Base-by-base conservation (phyloP, 306 rosid genomes). In the Vicia faba region DNA sequence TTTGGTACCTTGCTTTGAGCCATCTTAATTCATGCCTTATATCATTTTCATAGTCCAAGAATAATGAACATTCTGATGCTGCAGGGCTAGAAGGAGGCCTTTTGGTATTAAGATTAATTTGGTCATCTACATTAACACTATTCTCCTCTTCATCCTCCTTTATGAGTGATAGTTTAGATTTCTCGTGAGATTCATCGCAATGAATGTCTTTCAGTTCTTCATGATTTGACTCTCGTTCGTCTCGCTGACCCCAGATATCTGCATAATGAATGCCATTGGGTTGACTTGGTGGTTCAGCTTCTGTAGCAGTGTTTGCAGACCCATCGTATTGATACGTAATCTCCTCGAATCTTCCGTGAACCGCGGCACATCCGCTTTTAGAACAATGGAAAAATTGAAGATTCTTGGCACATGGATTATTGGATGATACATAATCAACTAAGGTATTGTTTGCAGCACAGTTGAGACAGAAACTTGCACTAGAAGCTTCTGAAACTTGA, bases 1-100 rank as follows among this genome's bases (percentile, higher is more conserved):
- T 72, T 79, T 95, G 97, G 80, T 88, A 95, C 71, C 81, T 95
- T 57, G 96, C 99, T 82, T 88, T 95, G 73, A 95, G 97, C 99
- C 99, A 95, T 84, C 97, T 84, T 8, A 95, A 72, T 81, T 95
- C 99, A 80, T 95, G 99, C 66, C 97, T 84, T 45, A 95, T 87
- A 62, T 90, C 96, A 56, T 95, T 95, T 75, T 86, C 97, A 40
- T 55, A 68, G 71, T 85, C 95, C 60, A 75, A 35, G 15, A 70
- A 13, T 51, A 51, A 40, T 64, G 72, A 77, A 68, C 71, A 31
- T 4, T 66, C 57, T 29, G 70, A 31, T 16, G 72, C 74, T 25
- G 75, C 74, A 62, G 61, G 81, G 36, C 25, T 59, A 23, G 84
- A 39, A 39, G 40, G 55, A 44, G 79, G 67, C 55, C 70, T 78